Percentiles rank a stretch among this genome's conserved stretches.
phyloP scores from a whole-genome alignment of 2,329 filamentous ascomycete species.

The Tolypocladium capitatum region DNA sequence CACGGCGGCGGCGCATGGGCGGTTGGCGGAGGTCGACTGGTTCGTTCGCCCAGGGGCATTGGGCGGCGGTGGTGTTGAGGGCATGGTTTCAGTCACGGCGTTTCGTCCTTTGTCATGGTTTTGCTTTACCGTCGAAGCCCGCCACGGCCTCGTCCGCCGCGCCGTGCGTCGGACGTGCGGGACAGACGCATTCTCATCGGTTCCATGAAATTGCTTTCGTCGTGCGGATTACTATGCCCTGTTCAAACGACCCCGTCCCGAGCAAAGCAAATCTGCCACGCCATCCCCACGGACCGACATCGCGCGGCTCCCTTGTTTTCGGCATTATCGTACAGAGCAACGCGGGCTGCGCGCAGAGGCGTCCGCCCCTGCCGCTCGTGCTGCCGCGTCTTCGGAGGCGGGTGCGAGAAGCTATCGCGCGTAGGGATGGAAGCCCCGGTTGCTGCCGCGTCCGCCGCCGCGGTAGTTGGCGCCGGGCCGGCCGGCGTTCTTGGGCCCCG shows the following conservation, averaged over 20 bases:
- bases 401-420: slow-evolving; percentile 14
- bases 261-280: not conserved
- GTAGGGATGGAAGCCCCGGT: slow-evolving; percentile 73
- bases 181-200: too few species aligned
- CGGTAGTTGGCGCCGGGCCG: slow-evolving; percentile 87
- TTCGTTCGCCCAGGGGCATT: not conserved
- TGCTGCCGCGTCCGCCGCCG: slow-evolving; percentile 67
- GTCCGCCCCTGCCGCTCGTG: not conserved
- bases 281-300: too few species aligned
- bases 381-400: not conserved
- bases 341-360: not conserved
- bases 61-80: too few species aligned
- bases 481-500: slow-evolving; percentile 89
- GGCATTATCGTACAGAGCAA: not conserved
- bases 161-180: not conserved
- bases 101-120: not conserved
- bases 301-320: not conserved
- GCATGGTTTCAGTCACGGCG: not conserved
- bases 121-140: not conserved
- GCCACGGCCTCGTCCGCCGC: not conserved
- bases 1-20: not conserved
- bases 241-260: not conserved
- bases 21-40: not conserved
- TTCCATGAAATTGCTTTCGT: not conserved
- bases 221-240: too few species aligned